Evolutionary conservation across 805 yeast genomes (phyloP), one percentile per base, ranked within the genome.

Genomic region (Priceomyces castillae): DNA sequence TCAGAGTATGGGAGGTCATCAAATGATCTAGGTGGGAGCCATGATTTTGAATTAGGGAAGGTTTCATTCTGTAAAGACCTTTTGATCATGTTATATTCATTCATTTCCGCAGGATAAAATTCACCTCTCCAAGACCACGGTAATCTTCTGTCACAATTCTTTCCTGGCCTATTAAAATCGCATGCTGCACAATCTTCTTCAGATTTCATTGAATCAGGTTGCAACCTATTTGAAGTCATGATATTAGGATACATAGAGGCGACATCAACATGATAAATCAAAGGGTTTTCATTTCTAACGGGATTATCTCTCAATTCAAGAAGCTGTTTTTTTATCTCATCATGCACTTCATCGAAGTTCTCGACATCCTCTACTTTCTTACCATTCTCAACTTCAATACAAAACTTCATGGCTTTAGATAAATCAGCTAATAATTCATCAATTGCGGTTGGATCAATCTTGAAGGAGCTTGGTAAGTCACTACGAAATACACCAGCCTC

Each of bases 81-180:
- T 59, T 86, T 87, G 33, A 94, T 82, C 95, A 90, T 86, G 46
- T 82, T 78, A 60, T 94, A 92, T 57, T 94, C 99, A 57, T 85
- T 90, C 78, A 81, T 82, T 59, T 87, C 84, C 0, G 97, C 89
- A 0, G 99, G 98, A 51, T 74, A 86, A 56, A 74, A 95, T 55
- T 94, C 99, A 41, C 98, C 99, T 71, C 99, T 81, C 98, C 99
- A 94, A 5, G 96, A 77, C 99, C 99, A 94, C 0, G 90, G 86
- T 43, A 94, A 66, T 43, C 92, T 71, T 58, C 99, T 73, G 55
- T 92, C 99, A 70, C 99, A 94, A 9, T 75, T 77, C 58, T 94
- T 94, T 4, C 95, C 97, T 0, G 97, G 98, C 44, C 96, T 73
- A 61, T 94, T 94, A 67, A 90, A 95, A 55, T 94, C 99, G 70